Conservation (phyloP, 2,329 filamentous ascomycete species). For the Cladosporium sp. region DNA sequence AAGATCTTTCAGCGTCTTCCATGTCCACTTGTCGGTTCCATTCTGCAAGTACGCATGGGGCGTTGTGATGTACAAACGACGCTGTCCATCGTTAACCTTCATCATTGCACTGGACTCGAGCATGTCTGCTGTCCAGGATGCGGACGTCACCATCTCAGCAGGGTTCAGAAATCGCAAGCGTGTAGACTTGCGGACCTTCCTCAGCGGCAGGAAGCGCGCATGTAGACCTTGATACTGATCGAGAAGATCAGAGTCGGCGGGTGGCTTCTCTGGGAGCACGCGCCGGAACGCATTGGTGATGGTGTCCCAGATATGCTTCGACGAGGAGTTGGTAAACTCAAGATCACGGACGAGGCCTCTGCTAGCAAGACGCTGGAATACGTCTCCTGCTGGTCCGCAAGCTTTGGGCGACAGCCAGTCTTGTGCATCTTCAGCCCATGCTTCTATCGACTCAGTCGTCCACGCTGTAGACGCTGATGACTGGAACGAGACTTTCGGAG, state of each 20-base stretch:
- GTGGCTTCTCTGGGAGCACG: constrained; percentile 35
- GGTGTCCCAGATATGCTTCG: constrained; percentile 66
- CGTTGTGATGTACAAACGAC: constrained; percentile 74
- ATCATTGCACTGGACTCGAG: constrained; percentile 71
- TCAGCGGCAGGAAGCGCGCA: constrained; percentile 71
- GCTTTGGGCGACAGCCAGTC: constrained; percentile 70
- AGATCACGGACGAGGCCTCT: constrained; percentile 69
- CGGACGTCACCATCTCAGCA: constrained; percentile 71
- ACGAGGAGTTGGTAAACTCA: constrained; percentile 62
- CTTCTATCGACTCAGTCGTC: constrained; percentile 50
- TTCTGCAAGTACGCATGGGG: constrained; percentile 73
- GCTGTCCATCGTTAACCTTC: constrained; percentile 61
- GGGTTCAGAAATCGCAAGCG: constrained; percentile 69
- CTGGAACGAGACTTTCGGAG: constrained; percentile 29
- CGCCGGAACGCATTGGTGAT: constrained; percentile 63
- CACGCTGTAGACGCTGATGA: constrained; percentile 47
- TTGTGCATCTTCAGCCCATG: constrained; percentile 47
- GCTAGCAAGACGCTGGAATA: constrained; percentile 72
- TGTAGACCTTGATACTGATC: constrained; percentile 61
- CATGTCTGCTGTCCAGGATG: constrained; percentile 70
- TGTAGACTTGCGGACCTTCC: constrained; percentile 73
- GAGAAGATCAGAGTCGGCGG: constrained; percentile 33
- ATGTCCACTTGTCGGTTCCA: constrained; percentile 63
- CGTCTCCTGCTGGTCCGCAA: constrained; percentile 61
- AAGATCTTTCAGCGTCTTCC: constrained; percentile 67